Evolutionary conservation across 495 filamentous ascomycete genomes (phyloP), one percentile per base, ranked within the genome.

Genomic region (Daldinia bambusicola): DNA sequence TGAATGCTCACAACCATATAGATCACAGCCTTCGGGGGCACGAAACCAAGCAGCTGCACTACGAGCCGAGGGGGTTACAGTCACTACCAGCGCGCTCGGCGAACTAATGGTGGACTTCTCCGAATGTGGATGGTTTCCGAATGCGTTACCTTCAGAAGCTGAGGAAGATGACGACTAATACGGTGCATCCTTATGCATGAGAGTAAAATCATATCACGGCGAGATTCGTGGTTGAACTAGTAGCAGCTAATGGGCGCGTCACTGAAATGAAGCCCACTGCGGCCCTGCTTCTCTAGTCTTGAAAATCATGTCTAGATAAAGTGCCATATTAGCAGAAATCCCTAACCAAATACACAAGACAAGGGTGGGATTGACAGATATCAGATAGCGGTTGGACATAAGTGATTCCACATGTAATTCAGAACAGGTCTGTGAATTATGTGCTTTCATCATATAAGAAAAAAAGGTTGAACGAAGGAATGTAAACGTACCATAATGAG

Each of bases 351-450:
- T 60, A 14, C 16, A 57, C 9, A 48, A 56, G 18, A 4, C 18
- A 38, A 38, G 2, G 31, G 32, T 53, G 55, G 41, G 41, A 63
- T 48, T 48, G 61, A 51, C 68, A 80, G 12, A 53, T 53, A 80
- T 92, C 89, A 92, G 90, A 91, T 87, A 92, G 89, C 89, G 90
- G 89, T 92, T 92, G 90, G 87, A 89, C 85, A 84, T 84, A 88
- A 85, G 81, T 77, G 77, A 76, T 77, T 86, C 85, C 84, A 89
- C 87, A 91, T 84, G 53, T 71, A 71, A 75, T 89, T 92, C 88
- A 85, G 90, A 90, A 89, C 90, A 92, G 90, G 90, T 92, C 90
- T 92, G 89, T 91, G 89, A 87, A 87, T 84, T 84, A 85, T 86
- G 80, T 81, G 73, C 80, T 78, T 85, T 91, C 88, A 90, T 90